Base-by-base conservation (phyloP, 768 basidiomycete genomes). In the Lentinula detonsa region DNA sequence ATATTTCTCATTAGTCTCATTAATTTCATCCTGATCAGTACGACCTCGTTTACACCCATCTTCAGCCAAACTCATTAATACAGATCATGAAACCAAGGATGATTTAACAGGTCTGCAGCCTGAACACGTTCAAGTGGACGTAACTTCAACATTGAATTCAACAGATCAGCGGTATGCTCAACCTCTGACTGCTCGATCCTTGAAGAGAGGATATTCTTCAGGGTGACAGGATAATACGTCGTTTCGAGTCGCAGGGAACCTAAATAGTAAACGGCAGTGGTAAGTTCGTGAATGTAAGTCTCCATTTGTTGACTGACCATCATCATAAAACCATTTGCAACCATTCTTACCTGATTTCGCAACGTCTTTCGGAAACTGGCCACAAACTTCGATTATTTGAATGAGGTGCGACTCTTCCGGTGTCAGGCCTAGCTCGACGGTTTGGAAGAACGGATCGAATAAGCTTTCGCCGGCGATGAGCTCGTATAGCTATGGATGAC, bases 361-460 rank as follows among this genome's bases (percentile, higher is more conserved):
- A 23, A 71, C 10, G 13, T 69, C 64, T 2, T 21, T 16, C 1
- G 68, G 69, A 23, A 71, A 64, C 16, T 63, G 60, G 7, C 69
- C 70, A 6, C 67, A 59, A 2, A 71, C 33, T 57, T 71, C 69
- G 21, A 69, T 69, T 33, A 71, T 71, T 55, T 71, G 69, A 34
- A 71, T 71, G 11, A 71, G 54, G 39, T 71, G 69, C 18, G 70
- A 70, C 61, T 71, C 70, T 60, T 71, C 68, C 3, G 62, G 46
- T 6, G 68, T 62, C 10, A 71, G 62, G 7, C 65, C 66, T 13
- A 69, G 63, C 33, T 71, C 69, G 3, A 60, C 57, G 1, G 69
- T 70, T 51, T 70, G 70, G 56, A 71, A 71, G 21, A 42, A 58
- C 5, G 66, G 66, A 62, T 69, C 65, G 50, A 69, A 67, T 7